A percentile compares a stretch with the other conserved stretches of the same genome.
These are phyloP conservation scores for Aspergillus udagawae DNA, from an alignment of 2,329 filamentous ascomycete species.

Conservation along the genomic window DNA sequence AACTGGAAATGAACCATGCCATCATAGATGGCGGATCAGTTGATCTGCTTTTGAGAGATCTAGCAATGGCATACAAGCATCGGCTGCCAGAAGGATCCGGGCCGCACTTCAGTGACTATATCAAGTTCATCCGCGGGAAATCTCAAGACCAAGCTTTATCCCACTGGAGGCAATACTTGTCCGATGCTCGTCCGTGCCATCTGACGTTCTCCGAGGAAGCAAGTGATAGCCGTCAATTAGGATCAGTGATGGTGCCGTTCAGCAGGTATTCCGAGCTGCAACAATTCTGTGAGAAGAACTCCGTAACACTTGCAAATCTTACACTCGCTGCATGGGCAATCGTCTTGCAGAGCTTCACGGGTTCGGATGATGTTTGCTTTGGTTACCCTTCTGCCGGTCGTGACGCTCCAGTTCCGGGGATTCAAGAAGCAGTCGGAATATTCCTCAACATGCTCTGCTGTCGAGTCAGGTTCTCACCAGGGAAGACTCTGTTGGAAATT, in stretches of 20 bases:
- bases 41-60: conserved; percentile 29
- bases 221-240: conserved; percentile 18
- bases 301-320: conserved; percentile 34
- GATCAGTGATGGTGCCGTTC: conserved; percentile 26
- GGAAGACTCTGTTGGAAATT: conserved; percentile 34
- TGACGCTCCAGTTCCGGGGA: conserved; percentile 43
- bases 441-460: conserved; percentile 56
- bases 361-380: conserved; percentile 39
- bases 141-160: conserved; percentile 23
- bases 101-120: conserved; percentile 36
- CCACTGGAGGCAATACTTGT: conserved; percentile 35
- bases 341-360: conserved; percentile 30
- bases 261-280: conserved; percentile 28
- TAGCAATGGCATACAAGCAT: conserved; percentile 29
- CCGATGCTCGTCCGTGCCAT: conserved; percentile 21
- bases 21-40: conserved; percentile 36
- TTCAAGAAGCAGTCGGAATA: conserved; percentile 46
- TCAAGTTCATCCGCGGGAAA: conserved; percentile 29
- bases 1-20: conserved; percentile 37
- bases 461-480: conserved; percentile 38
- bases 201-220: conserved; percentile 3
- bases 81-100: conserved; percentile 23
- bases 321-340: conserved; percentile 38
- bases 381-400: conserved; percentile 40
- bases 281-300: conserved; percentile 28